A percentile compares a stretch with the other conserved stretches of the same genome.
phyloP scores from a whole-genome alignment of 192 early-diverging fungal species.

The Backusella sp. region DNA sequence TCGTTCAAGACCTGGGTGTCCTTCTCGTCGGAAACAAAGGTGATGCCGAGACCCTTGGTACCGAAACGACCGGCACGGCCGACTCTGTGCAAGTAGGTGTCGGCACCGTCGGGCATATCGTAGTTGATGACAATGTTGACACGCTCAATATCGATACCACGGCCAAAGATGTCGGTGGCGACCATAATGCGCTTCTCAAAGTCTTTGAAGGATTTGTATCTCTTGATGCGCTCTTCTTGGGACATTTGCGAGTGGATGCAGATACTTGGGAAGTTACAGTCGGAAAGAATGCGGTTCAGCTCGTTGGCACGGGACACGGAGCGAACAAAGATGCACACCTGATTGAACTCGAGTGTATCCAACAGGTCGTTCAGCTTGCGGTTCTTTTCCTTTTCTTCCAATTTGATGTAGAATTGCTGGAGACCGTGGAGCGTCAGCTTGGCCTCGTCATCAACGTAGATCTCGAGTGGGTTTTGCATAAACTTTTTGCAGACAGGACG shows the following conservation, averaged over 20 bases:
- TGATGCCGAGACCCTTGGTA: slow-evolving; percentile 96
- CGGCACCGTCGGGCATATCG: slow-evolving; percentile 89
- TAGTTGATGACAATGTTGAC: slow-evolving; percentile 99
- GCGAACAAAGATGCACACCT: slow-evolving; percentile 97
- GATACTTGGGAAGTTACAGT: slow-evolving; percentile 93
- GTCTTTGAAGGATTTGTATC: slow-evolving; percentile 95
- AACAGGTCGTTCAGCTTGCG: slow-evolving; percentile 89
- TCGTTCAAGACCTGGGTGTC: slow-evolving; percentile 76
- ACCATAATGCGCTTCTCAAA: slow-evolving; percentile 94
- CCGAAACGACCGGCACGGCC: slow-evolving; percentile 99
- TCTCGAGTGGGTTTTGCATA: slow-evolving; percentile 96
- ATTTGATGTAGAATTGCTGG: slow-evolving; percentile 90
- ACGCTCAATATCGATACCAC: slow-evolving; percentile 98
- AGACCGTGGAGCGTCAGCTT: slow-evolving; percentile 98
- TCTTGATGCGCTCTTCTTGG: slow-evolving; percentile 90
- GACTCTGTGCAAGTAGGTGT: slow-evolving; percentile 93
- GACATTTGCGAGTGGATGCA: slow-evolving; percentile 89
- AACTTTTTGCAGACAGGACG: slow-evolving; percentile 95
- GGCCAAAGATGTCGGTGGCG: slow-evolving; percentile 96
- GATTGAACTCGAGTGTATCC: slow-evolving; percentile 96
- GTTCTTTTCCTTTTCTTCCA: slow-evolving; percentile 88
- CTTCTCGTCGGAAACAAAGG: slow-evolving; percentile 85
- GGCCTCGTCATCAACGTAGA: slow-evolving; percentile 97
- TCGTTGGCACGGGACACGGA: slow-evolving; percentile 84
- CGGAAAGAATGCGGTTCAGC: slow-evolving; percentile 82